Conservation (phyloP, 1,284 basidiomycete species). For the Xerocomus amazonicus region DNA sequence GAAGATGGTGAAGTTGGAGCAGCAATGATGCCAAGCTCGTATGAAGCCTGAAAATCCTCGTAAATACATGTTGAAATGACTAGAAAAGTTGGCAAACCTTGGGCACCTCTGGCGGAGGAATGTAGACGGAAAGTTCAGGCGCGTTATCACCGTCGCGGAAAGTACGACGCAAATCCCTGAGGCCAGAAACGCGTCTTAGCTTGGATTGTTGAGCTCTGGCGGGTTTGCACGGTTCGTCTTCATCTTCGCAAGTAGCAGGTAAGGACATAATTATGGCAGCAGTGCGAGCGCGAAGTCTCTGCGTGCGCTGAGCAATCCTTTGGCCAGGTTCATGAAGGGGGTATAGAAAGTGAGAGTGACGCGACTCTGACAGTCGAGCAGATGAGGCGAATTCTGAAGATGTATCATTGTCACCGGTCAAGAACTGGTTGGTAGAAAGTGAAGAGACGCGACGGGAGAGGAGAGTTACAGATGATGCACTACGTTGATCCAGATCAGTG, state of each 20-base stretch:
- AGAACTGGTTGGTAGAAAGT: not conserved
- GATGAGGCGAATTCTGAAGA: slow-evolving; percentile 6
- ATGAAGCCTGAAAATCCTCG: slow-evolving; percentile 10
- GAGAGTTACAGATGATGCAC: slow-evolving; percentile 23
- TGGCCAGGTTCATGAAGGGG: slow-evolving; percentile 26
- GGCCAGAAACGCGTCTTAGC: slow-evolving; percentile 25
- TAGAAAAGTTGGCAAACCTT: slow-evolving; percentile 17
- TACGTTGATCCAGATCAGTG: slow-evolving; percentile 19
- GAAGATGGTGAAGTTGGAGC: slow-evolving; percentile 5
- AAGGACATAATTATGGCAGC: slow-evolving; percentile 26
- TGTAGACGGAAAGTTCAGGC: slow-evolving; percentile 7
- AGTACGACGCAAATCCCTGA: slow-evolving; percentile 24
- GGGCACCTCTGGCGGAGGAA: slow-evolving; percentile 8
- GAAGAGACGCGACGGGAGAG: slow-evolving; percentile 17
- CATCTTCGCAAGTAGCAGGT: slow-evolving; percentile 28
- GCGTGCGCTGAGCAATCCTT: slow-evolving; percentile 21
- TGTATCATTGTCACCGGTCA: slow-evolving; percentile 6
- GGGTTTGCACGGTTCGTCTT: slow-evolving; percentile 6
- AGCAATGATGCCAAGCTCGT: slow-evolving; percentile 26
- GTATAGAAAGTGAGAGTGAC: slow-evolving; percentile 8
- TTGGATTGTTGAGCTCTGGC: slow-evolving; percentile 7
- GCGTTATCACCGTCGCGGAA: slow-evolving; percentile 18
- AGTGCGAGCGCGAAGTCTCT: slow-evolving; percentile 28
- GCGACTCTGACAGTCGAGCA: slow-evolving; percentile 6
- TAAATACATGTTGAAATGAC: slow-evolving; percentile 8